phyloP scores from a whole-genome alignment of 1,139 yeast species.

The Torulaspora globosa region DNA sequence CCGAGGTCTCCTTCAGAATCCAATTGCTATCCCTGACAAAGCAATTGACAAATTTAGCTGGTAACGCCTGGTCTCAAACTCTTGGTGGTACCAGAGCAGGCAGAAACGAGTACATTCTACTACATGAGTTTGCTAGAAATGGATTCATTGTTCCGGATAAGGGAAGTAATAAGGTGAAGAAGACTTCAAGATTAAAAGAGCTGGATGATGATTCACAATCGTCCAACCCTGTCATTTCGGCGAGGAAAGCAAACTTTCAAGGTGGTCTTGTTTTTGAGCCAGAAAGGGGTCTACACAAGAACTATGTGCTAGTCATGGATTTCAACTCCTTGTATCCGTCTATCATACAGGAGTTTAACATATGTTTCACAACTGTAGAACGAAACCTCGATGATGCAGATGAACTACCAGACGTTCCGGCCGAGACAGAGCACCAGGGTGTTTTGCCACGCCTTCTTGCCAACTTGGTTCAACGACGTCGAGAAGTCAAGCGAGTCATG shows the following conservation, averaged over 20 bases:
- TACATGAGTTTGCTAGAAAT: slow-evolving; percentile 84
- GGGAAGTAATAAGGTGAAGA: slow-evolving; percentile 50
- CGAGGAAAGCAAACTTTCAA: slow-evolving; percentile 78
- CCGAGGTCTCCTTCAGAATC: slow-evolving; percentile 72
- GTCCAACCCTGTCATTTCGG: slow-evolving; percentile 49
- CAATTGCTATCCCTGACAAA: slow-evolving; percentile 87
- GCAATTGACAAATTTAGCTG: slow-evolving; percentile 90
- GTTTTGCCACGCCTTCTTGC: slow-evolving; percentile 82
- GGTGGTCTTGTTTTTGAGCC: slow-evolving; percentile 99
- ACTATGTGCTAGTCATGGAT: slow-evolving; percentile 90
- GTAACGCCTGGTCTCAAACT: slow-evolving; percentile 96
- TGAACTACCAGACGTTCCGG: slow-evolving; percentile 70
- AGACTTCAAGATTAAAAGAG: slow-evolving; percentile 40
- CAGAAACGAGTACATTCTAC: slow-evolving; percentile 85
- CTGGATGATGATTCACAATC: slow-evolving; percentile 35
- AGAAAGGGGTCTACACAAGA: slow-evolving; percentile 88
- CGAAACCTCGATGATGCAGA: slow-evolving; percentile 62
- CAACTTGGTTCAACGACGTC: slow-evolving; percentile 83
- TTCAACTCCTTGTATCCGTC: slow-evolving; percentile 97
- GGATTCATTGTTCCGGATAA: slow-evolving; percentile 89
- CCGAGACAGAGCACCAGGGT: slow-evolving; percentile 57
- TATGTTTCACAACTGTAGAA: slow-evolving; percentile 93
- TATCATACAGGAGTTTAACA: slow-evolving; percentile 93
- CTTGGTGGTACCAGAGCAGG: slow-evolving; percentile 95
- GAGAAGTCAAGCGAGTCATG: slow-evolving; percentile 83